Evolutionary conservation across 257 asterid genomes (phyloP).

Genomic region (Gentiana straminea): DNA sequence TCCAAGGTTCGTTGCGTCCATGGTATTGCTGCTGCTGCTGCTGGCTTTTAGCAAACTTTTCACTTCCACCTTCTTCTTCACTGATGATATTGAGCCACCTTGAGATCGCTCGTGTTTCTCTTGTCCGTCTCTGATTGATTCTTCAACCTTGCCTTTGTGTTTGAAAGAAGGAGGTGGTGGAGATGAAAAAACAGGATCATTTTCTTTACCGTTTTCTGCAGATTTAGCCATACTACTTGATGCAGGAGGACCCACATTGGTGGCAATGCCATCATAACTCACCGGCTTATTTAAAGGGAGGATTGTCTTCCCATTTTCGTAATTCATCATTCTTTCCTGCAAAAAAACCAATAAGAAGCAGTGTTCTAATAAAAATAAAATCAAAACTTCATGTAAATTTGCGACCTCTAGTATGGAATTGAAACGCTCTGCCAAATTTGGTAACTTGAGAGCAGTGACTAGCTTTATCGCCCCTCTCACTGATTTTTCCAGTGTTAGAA

Average conservation of each 20-base stretch:
- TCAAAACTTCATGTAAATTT: background rate
- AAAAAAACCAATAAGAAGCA: constrained; percentile 5
- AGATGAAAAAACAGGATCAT: constrained; percentile 20
- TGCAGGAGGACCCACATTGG: constrained; percentile 16
- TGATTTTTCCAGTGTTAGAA: constrained; percentile 73
- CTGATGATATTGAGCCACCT: constrained; percentile 7
- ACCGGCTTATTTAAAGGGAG: constrained; percentile 16
- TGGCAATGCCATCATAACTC: constrained; percentile 7
- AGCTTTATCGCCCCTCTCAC: constrained; percentile 89
- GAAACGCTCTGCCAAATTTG: constrained; percentile 92
- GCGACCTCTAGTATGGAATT: constrained; percentile 67
- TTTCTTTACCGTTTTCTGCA: constrained; percentile 30
- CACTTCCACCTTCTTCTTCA: constrained; percentile 26
- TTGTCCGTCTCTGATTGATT: constrained; percentile 19
- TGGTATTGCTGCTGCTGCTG: constrained; percentile 7
- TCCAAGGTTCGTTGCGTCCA: constrained; percentile 10
- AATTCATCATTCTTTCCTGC: constrained; percentile 60
- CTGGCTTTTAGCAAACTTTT: constrained; percentile 23
- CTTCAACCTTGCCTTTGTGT: constrained; percentile 27
- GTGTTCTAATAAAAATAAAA: background rate
- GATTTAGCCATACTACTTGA: constrained; percentile 11
- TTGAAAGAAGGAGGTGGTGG: constrained; percentile 25
- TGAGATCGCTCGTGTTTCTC: constrained; percentile 24
- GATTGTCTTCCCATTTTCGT: constrained; percentile 21
- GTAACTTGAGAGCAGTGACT: constrained; percentile 79